Conservation (phyloP, 371 early-diverging fungal species). For the Syncephalastrum contaminatum region DNA sequence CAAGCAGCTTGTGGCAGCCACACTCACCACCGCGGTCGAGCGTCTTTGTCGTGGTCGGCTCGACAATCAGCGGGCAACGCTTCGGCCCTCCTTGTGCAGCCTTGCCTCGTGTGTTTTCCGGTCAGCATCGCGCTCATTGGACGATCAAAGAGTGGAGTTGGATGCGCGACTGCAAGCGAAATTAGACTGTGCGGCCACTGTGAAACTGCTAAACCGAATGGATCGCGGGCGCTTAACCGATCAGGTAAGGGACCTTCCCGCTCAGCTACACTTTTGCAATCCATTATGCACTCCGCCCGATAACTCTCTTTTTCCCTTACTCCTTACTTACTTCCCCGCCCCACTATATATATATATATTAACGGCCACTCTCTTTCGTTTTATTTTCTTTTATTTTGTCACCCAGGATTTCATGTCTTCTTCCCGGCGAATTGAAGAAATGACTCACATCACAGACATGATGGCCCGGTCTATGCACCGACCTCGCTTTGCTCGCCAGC, state of each 20-base stretch:
- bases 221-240: slow-evolving; percentile 28
- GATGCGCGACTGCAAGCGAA: slow-evolving; percentile 13
- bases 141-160: slow-evolving; percentile 29
- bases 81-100: slow-evolving; percentile 23
- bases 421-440: slow-evolving; percentile 40
- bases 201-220: slow-evolving; percentile 16
- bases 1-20: slow-evolving; percentile 31
- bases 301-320: no score
- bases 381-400: slow-evolving; percentile 3
- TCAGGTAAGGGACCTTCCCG: slow-evolving; percentile 26
- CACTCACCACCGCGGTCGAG: slow-evolving; percentile 28
- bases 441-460: slow-evolving; percentile 50
- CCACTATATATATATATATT: background rate
- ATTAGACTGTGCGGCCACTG: slow-evolving; percentile 23
- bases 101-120: slow-evolving; percentile 19
- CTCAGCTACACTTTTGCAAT: no score
- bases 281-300: no score
- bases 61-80: slow-evolving; percentile 31
- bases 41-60: slow-evolving; percentile 33
- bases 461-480: slow-evolving; percentile 47
- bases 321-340: slow-evolving; percentile 8
- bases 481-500: slow-evolving; percentile 28
- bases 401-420: slow-evolving; percentile 45
- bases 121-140: slow-evolving; percentile 31
- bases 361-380: slow-evolving; percentile 11